phyloP scores from a whole-genome alignment of 805 yeast species.

The Starmerella potacharoeniae region DNA sequence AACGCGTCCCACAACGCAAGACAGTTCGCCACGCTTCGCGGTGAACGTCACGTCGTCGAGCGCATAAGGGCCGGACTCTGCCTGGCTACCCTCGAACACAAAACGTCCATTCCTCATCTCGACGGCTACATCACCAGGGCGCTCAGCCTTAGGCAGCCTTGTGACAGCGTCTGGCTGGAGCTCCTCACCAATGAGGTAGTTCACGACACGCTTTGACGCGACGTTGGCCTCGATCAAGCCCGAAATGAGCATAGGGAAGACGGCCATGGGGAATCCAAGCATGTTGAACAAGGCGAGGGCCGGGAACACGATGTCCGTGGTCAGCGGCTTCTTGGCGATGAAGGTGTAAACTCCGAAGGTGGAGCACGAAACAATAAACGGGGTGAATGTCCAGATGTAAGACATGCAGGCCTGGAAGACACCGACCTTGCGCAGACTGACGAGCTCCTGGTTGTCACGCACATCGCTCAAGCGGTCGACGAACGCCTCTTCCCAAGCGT shows the following conservation, averaged over 20 bases:
- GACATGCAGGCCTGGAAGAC: constrained; percentile 76
- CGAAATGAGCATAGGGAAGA: constrained; percentile 82
- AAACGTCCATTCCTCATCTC: constrained; percentile 30
- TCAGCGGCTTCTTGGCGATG: constrained; percentile 51
- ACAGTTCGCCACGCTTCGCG: constrained; percentile 68
- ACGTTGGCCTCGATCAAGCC: constrained; percentile 74
- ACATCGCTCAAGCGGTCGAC: constrained; percentile 60
- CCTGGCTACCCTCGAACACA: constrained; percentile 46
- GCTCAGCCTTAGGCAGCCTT: constrained; percentile 48
- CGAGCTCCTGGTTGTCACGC: constrained; percentile 78
- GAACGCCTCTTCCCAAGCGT: constrained; percentile 92
- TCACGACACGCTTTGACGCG: constrained; percentile 46
- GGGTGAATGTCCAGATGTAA: constrained; percentile 79
- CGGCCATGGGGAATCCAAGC: constrained; percentile 81
- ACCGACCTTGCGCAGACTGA: constrained; percentile 60
- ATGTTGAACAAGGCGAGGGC: constrained; percentile 54
- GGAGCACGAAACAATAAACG: constrained; percentile 77
- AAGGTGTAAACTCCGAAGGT: constrained; percentile 75
- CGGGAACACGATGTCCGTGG: constrained; percentile 78
- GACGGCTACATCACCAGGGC: constrained; percentile 51
- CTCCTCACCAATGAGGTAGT: constrained; percentile 60
- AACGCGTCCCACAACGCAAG: constrained; percentile 81
- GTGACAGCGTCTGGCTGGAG: constrained; percentile 69
- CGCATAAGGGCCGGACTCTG: constrained; percentile 43
- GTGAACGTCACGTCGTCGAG: constrained; percentile 53